These are phyloP conservation scores for Boletales sp. DNA, from an alignment of 768 basidiomycete species.

Conservation along the genomic window DNA sequence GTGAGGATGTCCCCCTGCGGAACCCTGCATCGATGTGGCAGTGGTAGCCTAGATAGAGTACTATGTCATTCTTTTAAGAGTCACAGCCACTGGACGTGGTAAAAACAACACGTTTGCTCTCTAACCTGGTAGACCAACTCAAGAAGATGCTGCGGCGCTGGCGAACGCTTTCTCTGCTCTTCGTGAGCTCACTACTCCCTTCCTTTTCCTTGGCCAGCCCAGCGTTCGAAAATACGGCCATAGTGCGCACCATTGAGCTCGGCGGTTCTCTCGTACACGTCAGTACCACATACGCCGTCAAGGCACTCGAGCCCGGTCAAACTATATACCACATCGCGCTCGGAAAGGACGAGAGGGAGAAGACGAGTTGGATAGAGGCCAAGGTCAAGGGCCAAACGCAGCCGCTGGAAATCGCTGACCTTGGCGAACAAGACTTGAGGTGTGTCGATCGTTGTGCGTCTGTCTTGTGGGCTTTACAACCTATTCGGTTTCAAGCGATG, in stretches of 20 bases:
- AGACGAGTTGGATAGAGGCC: slow-evolving; percentile 76
- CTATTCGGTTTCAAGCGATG: slow-evolving; percentile 35
- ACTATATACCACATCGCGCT: slow-evolving; percentile 68
- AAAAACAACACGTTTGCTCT: slow-evolving; percentile 18
- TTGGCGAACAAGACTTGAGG: slow-evolving; percentile 47
- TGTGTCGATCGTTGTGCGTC: slow-evolving; percentile 34
- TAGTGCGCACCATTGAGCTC: slow-evolving; percentile 87
- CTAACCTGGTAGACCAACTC: slow-evolving; percentile 25
- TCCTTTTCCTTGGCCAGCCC: slow-evolving; percentile 39
- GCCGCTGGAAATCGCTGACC: slow-evolving; percentile 49
- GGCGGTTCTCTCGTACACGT: slow-evolving; percentile 86
- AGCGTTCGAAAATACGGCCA: slow-evolving; percentile 83
- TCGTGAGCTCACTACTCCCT: slow-evolving; percentile 38
- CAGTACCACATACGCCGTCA: slow-evolving; percentile 85
- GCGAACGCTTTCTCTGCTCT: slow-evolving; percentile 46
- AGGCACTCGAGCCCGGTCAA: slow-evolving; percentile 58
- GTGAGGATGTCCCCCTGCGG: slow-evolving; percentile 78
- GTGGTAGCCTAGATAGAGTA: slow-evolving; percentile 46
- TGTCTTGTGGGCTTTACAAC: slow-evolving; percentile 7
- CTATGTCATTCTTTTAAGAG: not conserved
- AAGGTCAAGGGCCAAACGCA: slow-evolving; percentile 69
- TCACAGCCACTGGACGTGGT: slow-evolving; percentile 7
- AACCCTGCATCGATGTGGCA: slow-evolving; percentile 73
- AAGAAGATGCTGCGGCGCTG: slow-evolving; percentile 39
- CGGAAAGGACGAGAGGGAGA: slow-evolving; percentile 54